Percentiles rank a stretch among this genome's conserved stretches.
Conservation (phyloP, 176 grass and related monocot species). For the Ampelocalamus luodianensis region DNA sequence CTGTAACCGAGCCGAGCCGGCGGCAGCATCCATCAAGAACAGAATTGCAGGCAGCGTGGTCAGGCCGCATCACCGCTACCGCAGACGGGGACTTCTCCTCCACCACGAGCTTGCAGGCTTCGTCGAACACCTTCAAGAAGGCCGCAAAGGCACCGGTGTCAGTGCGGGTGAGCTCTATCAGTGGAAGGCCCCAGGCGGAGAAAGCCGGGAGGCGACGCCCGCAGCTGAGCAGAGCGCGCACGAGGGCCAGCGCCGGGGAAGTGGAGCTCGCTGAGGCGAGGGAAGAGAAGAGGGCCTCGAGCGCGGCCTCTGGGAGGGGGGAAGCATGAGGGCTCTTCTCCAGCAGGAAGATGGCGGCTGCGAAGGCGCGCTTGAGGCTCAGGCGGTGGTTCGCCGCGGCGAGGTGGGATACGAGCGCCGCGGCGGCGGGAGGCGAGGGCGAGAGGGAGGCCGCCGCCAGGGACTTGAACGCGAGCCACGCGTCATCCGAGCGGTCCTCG, state of each 20-base stretch:
- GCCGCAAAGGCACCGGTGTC: conserved; percentile 52
- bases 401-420: conserved; percentile 78
- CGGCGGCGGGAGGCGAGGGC: conserved; percentile 61
- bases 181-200: conserved; percentile 56
- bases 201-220: conserved; percentile 71
- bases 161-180: conserved; percentile 54
- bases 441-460: conserved; percentile 59
- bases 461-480: conserved; percentile 87
- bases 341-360: conserved; percentile 73
- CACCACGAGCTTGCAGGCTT: conserved; percentile 55
- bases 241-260: conserved; percentile 70
- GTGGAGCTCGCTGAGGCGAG: conserved; percentile 48
- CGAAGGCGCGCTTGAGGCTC: conserved; percentile 85
- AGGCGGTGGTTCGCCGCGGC: conserved; percentile 61
- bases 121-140: conserved; percentile 78
- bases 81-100: conserved; percentile 57
- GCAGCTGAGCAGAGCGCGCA: conserved; percentile 59
- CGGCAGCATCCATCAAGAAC: conserved; percentile 82
- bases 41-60: conserved; percentile 69
- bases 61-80: conserved; percentile 61
- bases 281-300: conserved; percentile 59
- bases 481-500: conserved; percentile 58
- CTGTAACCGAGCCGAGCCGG: conserved; percentile 54
- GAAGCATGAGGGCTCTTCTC: conserved; percentile 58
- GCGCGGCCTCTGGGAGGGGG: conserved; percentile 49